A percentile compares a stretch with the other conserved stretches of the same genome.
These are phyloP conservation scores for Trypanosoma mega DNA, from an alignment of 208 protist species.

Conservation along the genomic window DNA sequence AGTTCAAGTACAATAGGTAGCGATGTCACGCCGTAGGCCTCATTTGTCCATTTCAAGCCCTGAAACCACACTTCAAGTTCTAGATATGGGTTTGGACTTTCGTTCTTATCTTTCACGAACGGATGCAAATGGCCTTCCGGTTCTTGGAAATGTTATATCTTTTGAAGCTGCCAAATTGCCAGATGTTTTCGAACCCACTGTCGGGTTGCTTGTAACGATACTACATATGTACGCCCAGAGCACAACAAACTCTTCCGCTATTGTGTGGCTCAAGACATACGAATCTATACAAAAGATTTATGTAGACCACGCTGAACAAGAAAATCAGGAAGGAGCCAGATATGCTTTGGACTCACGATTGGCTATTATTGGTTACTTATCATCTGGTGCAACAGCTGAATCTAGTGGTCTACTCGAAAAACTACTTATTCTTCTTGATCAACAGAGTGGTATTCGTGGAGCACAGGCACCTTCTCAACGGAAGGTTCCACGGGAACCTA, in stretches of 20 bases:
- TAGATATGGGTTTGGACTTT: slow-evolving; percentile 89
- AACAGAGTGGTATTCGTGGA: slow-evolving; percentile 77
- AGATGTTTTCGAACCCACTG: slow-evolving; percentile 82
- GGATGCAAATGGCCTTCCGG: slow-evolving; percentile 64
- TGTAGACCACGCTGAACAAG: slow-evolving; percentile 55
- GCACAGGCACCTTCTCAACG: slow-evolving; percentile 76
- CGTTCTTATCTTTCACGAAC: slow-evolving; percentile 76
- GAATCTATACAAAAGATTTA: slow-evolving; percentile 79
- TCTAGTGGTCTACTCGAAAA: slow-evolving; percentile 44
- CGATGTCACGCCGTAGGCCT: slow-evolving; percentile 60
- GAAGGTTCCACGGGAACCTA: slow-evolving; percentile 79
- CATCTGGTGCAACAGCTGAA: slow-evolving; percentile 26
- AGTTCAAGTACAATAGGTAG: slow-evolving; percentile 9
- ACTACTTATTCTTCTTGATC: slow-evolving; percentile 66
- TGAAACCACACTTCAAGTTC: slow-evolving; percentile 57
- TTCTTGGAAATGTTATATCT: slow-evolving; percentile 81
- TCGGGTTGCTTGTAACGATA: slow-evolving; percentile 81
- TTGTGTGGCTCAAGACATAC: slow-evolving; percentile 71
- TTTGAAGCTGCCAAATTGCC: slow-evolving; percentile 67
- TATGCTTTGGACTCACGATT: slow-evolving; percentile 59
- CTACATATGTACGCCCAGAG: slow-evolving; percentile 70
- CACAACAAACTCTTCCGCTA: slow-evolving; percentile 26
- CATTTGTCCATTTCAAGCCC: slow-evolving; percentile 50
- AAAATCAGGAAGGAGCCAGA: slow-evolving; percentile 35
- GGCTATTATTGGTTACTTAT: slow-evolving; percentile 40